A percentile compares a stretch with the other conserved stretches of the same genome.
phyloP scores from a whole-genome alignment of 352 stramenopile species.

The Pythium aristosporum region DNA sequence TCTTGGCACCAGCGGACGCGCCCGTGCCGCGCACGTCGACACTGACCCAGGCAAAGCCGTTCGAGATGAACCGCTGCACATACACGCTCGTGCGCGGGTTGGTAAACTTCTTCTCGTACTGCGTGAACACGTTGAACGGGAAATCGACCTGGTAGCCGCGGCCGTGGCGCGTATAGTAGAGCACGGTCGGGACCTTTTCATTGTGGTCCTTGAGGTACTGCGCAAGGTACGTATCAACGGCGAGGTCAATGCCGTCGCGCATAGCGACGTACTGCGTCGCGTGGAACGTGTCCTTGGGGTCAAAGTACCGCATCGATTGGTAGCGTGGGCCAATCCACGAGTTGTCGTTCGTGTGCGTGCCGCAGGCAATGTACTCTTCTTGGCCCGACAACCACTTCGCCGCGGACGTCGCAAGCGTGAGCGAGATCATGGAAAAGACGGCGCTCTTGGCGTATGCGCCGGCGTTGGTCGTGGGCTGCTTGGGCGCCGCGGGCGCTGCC shows the following conservation, averaged over 20 bases:
- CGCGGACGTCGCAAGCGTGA: slow-evolving; percentile 53
- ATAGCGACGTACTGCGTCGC: slow-evolving; percentile 75
- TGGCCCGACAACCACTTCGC: slow-evolving; percentile 61
- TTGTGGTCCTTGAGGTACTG: slow-evolving; percentile 61
- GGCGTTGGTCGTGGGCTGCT: slow-evolving; percentile 37
- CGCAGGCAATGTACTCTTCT: slow-evolving; percentile 59
- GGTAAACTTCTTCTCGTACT: slow-evolving; percentile 73
- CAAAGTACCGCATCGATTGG: slow-evolving; percentile 73
- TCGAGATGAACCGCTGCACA: slow-evolving; percentile 67
- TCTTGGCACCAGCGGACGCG: slow-evolving; percentile 64
- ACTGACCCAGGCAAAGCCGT: slow-evolving; percentile 73
- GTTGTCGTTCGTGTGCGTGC: slow-evolving; percentile 71
- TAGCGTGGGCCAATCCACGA: slow-evolving; percentile 67
- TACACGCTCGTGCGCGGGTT: slow-evolving; percentile 78
- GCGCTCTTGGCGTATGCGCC: slow-evolving; percentile 76
- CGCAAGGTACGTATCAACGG: slow-evolving; percentile 71
- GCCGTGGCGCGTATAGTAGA: slow-evolving; percentile 77
- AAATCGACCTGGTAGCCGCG: slow-evolving; percentile 81
- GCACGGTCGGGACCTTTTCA: slow-evolving; percentile 59
- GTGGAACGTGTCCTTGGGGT: slow-evolving; percentile 68
- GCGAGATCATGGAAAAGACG: slow-evolving; percentile 73
- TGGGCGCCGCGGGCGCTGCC: slow-evolving; percentile 25
- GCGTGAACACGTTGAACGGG: slow-evolving; percentile 69
- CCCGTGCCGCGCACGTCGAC: slow-evolving; percentile 81
- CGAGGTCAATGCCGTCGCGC: slow-evolving; percentile 67